Evolutionary conservation across 2,329 filamentous ascomycete species (phyloP).

Genomic region (Epicoccum sorghinum): DNA sequence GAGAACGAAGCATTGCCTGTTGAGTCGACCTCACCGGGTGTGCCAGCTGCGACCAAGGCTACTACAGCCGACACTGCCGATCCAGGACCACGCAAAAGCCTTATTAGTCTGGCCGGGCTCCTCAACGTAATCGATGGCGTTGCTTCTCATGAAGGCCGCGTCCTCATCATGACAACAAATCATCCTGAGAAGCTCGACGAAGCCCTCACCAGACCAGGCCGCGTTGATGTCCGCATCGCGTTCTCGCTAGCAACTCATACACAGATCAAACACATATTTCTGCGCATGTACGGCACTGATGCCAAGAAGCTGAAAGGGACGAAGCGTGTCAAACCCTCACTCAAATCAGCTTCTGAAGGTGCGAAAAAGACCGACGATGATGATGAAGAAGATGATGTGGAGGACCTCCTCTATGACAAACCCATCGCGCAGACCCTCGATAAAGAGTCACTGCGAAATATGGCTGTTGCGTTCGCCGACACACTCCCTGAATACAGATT

Average conservation of each 20-base stretch:
- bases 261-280: conserved; percentile 53
- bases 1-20: conserved; percentile 31
- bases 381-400: conserved; percentile 13
- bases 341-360: background rate
- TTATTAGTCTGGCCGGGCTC: conserved; percentile 78
- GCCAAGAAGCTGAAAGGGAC: background rate
- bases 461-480: conserved; percentile 55
- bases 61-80: background rate
- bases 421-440: conserved; percentile 21
- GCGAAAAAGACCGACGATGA: background rate
- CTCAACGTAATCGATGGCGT: conserved; percentile 86
- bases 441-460: conserved; percentile 41
- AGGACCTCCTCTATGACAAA: conserved; percentile 12
- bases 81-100: conserved; percentile 30
- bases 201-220: conserved; percentile 74
- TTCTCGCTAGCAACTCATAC: conserved; percentile 58
- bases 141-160: conserved; percentile 76
- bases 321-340: background rate
- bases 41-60: background rate
- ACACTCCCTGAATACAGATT: conserved; percentile 55
- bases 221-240: conserved; percentile 70
- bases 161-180: conserved; percentile 85
- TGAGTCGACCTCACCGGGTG: conserved; percentile 2
- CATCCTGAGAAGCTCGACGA: conserved; percentile 74
- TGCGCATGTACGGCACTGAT: conserved; percentile 45